phyloP scores from a whole-genome alignment of 139 green algal species.

The Diplosphaera chodatii region DNA sequence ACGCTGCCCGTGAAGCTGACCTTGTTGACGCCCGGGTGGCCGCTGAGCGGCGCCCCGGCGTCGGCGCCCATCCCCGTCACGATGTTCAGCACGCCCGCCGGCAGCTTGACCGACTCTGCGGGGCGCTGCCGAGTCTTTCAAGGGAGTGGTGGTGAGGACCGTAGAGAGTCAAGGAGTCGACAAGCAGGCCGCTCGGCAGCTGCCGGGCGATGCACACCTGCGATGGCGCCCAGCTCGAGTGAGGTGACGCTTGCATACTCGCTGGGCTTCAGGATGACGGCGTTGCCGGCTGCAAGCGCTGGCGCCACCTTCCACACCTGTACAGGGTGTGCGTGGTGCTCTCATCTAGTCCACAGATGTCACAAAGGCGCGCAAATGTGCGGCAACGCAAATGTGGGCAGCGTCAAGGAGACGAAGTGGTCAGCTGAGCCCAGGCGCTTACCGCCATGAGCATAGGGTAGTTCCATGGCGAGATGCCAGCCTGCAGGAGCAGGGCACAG shows the following conservation, averaged over 20 bases:
- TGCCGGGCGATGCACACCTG: too few relatives aligned
- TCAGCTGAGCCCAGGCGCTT: too few relatives aligned
- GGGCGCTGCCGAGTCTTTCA: too few relatives aligned
- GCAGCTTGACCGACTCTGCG: conserved; percentile 51
- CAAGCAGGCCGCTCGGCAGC: too few relatives aligned
- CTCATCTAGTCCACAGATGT: too few relatives aligned
- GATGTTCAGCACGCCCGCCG: conserved; percentile 75
- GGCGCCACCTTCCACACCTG: conserved; percentile 76
- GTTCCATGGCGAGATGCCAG: conserved; percentile 85
- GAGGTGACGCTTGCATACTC: conserved; percentile 78
- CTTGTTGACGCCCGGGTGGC: conserved; percentile 68
- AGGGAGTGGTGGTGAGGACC: too few relatives aligned
- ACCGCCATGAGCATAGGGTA: conserved; percentile 78
- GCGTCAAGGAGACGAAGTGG: too few relatives aligned
- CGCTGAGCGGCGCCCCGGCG: conserved; percentile 54
- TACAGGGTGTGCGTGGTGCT: conserved; percentile 15
- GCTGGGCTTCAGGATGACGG: conserved; percentile 72
- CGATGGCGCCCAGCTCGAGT: conserved; percentile 74
- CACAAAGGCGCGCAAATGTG: too few relatives aligned
- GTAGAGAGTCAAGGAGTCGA: too few relatives aligned
- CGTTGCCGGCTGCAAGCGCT: conserved; percentile 80
- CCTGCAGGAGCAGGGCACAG: conserved; percentile 10
- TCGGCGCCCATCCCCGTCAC: conserved; percentile 52
- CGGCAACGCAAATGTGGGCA: too few relatives aligned
- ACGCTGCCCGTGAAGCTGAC: conserved; percentile 80